Evolutionary conservation across 1,139 yeast species (phyloP), one percentile per base, ranked within the genome.

Genomic region (Geotrichum klebahnii): DNA sequence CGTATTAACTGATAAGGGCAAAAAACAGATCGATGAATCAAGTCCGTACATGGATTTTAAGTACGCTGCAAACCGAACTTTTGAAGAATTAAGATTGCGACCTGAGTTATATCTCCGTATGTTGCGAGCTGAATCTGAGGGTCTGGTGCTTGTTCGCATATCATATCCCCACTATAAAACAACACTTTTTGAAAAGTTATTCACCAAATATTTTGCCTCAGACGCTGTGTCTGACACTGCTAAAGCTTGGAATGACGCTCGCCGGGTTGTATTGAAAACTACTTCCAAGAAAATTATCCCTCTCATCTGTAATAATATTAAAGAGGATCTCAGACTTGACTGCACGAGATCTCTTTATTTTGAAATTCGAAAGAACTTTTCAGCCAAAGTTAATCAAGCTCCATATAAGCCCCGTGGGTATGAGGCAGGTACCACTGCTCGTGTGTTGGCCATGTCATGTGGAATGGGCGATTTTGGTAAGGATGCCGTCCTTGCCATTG

Each of bases 31-130:
- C 56, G 95, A 84, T 58, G 81, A 79, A 52, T 82, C 82, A 55
- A 83, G 92, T 56, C 85, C 92, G 1, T 90, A 82, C 61, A 88
- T 84, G 54, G 96, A 88, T 62, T 83, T 94, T 70, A 94, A 92
- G 66, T 94, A 92, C 67, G 95, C 96, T 16, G 78, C 81, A 50
- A 85, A 88, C 67, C 78, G 94, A 61, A 76, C 87, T 1, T 83
- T 92, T 9, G 77, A 77, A 9, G 92, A 89, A 53, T 78, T 94
- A 60, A 78, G 80, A 3, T 74, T 74, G 40, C 75, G 80, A 48
- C 97, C 98, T 0, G 95, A 88, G 61, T 72, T 84, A 26, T 85
- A 85, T 57, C 73, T 94, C 61, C 79, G 95, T 61, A 92, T 92
- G 96, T 71, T 90, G 48, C 90, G 85, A 62, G 98, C 98, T 1